Evolutionary conservation across 2,329 filamentous ascomycete species (phyloP), one percentile per base, ranked within the genome.

Genomic region (Apiospora saccharicola): DNA sequence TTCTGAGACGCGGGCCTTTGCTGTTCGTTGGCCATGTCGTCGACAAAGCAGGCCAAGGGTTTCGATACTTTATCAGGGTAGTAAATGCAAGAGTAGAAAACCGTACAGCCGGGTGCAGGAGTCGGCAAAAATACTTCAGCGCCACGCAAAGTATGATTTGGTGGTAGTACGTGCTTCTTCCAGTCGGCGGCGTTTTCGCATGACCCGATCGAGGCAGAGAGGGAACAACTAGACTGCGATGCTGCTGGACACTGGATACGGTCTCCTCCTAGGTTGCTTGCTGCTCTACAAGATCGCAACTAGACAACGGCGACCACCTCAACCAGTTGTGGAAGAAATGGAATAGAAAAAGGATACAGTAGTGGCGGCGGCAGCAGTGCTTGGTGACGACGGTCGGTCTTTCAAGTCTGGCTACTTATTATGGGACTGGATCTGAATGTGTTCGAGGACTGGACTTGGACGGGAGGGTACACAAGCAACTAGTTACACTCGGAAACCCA

Each of bases 1-100:
- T 87, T 87, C 75, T 86, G 85, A 57, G 83, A 82, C 68, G 78
- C 76, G 53, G 81, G 79, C 64, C 81, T 79, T 67, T 79, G 79
- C 44, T 82, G 79, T 70, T 85, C 84, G 64, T 76, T 74, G 47
- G 78, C 77, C 83, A 85, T 86, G 71, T 74, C 73, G 69, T 71
- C 24, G 70, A 41, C 69, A 30, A 64, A 64, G 57, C 34, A 61
- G 19, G 30, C 13, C 19, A 37, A 41, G 4, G n/a, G 13, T 51
- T 26, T n/a, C 57, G 30, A 5, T 10, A n/a, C 57, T 64, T 22
- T 41, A 34, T 64, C 57, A 19, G 19, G 34, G n/a, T 64, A 41
- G 7, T 24, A 13, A 64, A n/a, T n/a, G 57, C 57, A 41, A 41
- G 34, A 64, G 34, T 41, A 41, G 22, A 24, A 34, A 64, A 37